These are phyloP conservation scores for Chaetoscypha palmicola DNA, from an alignment of 2,329 filamentous ascomycete genomes.

Conservation along the genomic window DNA sequence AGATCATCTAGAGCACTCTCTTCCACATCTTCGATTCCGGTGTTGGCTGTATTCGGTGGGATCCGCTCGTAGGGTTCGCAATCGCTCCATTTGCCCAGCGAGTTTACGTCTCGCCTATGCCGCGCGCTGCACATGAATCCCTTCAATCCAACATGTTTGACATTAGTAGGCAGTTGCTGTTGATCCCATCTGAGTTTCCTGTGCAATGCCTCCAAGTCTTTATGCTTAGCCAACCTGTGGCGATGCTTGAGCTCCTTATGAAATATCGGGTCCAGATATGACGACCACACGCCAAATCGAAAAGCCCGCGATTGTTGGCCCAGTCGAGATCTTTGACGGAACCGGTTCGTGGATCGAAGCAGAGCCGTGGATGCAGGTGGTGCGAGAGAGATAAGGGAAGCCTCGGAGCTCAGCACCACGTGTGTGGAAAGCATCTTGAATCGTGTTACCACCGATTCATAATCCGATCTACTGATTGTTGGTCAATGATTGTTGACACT, in stretches of 20 bases:
- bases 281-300: conserved; percentile 43
- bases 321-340: conserved; percentile 13
- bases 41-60: conserved; percentile 7
- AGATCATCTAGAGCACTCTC: conserved; percentile 22
- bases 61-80: not conserved
- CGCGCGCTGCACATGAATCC: conserved; percentile 38
- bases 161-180: conserved; percentile 31
- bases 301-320: conserved; percentile 40
- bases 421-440: conserved; percentile 26
- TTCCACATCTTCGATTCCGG: conserved; percentile 40
- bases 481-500: not conserved
- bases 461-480: conserved; percentile 1
- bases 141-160: conserved; percentile 31
- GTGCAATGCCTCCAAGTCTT: conserved; percentile 39
- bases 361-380: conserved; percentile 9
- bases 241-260: conserved; percentile 40
- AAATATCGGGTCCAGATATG: conserved; percentile 36
- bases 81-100: conserved; percentile 32
- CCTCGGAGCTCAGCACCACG: conserved; percentile 16
- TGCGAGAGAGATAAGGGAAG: conserved; percentile 8
- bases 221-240: conserved; percentile 38
- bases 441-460: conserved; percentile 17
- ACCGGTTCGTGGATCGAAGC: conserved; percentile 9
- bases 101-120: conserved; percentile 27
- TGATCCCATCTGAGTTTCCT: conserved; percentile 42